Conservation (phyloP, 805 yeast genomes). For the Ogataea pignaliae region DNA sequence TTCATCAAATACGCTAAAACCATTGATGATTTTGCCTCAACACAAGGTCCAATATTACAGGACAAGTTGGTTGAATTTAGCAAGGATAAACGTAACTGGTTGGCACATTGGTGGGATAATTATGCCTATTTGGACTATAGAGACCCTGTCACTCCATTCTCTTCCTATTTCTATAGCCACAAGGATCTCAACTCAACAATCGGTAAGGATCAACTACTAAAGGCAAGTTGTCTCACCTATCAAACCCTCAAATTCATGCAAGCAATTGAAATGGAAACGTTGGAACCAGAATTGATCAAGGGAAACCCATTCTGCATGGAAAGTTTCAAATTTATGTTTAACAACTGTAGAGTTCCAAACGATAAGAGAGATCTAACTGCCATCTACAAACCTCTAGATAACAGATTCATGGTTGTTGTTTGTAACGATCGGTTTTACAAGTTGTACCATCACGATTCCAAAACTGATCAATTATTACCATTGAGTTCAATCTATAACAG, state of each 20-base stretch:
- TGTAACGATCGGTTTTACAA: slow-evolving; percentile 79
- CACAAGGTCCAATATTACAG: slow-evolving; percentile 73
- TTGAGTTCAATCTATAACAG: slow-evolving; percentile 51
- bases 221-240: slow-evolving; percentile 71
- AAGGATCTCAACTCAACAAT: slow-evolving; percentile 56
- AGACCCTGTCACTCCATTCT: slow-evolving; percentile 94
- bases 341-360: slow-evolving; percentile 79
- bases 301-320: slow-evolving; percentile 90
- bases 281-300: slow-evolving; percentile 77
- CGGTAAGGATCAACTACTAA: slow-evolving; percentile 59
- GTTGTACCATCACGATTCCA: slow-evolving; percentile 54
- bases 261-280: slow-evolving; percentile 60
- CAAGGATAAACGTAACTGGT: slow-evolving; percentile 70
- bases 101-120: slow-evolving; percentile 89
- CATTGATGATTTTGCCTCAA: slow-evolving; percentile 59
- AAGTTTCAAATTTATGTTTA: slow-evolving; percentile 86
- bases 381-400: slow-evolving; percentile 36
- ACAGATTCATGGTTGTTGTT: slow-evolving; percentile 68
- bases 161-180: slow-evolving; percentile 85
- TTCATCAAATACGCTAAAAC: slow-evolving; percentile 42
- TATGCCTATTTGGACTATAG: slow-evolving; percentile 86
- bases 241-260: slow-evolving; percentile 66
- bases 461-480: slow-evolving; percentile 36
- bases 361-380: slow-evolving; percentile 59
- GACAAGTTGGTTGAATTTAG: slow-evolving; percentile 57